These are phyloP conservation scores for Ogataea ramenticola DNA, from an alignment of 805 yeast species.

Conservation along the genomic window DNA sequence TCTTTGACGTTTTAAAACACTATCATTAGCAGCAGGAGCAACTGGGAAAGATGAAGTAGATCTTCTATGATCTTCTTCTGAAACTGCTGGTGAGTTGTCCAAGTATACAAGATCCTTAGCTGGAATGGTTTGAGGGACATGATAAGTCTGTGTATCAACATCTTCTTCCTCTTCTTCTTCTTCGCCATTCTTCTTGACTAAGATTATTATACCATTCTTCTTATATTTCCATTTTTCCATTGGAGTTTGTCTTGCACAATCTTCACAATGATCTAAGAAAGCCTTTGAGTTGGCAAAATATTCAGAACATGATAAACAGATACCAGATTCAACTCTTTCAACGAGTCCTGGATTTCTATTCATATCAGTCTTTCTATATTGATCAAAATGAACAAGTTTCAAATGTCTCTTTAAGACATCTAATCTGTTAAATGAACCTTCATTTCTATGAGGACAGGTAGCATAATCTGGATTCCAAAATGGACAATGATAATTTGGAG, in stretches of 20 bases:
- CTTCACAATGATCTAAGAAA: conserved; percentile 59
- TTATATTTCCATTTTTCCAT: conserved; percentile 26
- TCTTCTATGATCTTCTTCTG: not conserved
- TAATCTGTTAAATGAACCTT: conserved; percentile 66
- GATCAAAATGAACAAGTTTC: conserved; percentile 59
- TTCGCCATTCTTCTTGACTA: not conserved
- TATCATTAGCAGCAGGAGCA: not conserved
- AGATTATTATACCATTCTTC: conserved; percentile 21
- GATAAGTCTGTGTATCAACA: not conserved
- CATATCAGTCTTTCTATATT: conserved; percentile 24
- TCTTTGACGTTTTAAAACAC: conserved; percentile 2
- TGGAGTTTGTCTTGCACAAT: conserved; percentile 42
- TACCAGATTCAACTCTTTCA: conserved; percentile 50
- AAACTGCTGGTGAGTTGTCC: not conserved
- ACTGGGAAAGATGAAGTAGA: not conserved
- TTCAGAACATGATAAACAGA: conserved; percentile 59
- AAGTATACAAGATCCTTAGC: not conserved
- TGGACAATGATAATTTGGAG: conserved; percentile 66
- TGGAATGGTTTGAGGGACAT: not conserved
- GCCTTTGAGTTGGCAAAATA: conserved; percentile 46
- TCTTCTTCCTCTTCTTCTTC: not conserved
- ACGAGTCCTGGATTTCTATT: conserved; percentile 14
- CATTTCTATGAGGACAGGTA: conserved; percentile 63
- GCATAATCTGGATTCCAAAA: conserved; percentile 57
- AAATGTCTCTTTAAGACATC: conserved; percentile 73